Conservation (phyloP, 1,139 yeast species). For the Diutina mesorugosa region DNA sequence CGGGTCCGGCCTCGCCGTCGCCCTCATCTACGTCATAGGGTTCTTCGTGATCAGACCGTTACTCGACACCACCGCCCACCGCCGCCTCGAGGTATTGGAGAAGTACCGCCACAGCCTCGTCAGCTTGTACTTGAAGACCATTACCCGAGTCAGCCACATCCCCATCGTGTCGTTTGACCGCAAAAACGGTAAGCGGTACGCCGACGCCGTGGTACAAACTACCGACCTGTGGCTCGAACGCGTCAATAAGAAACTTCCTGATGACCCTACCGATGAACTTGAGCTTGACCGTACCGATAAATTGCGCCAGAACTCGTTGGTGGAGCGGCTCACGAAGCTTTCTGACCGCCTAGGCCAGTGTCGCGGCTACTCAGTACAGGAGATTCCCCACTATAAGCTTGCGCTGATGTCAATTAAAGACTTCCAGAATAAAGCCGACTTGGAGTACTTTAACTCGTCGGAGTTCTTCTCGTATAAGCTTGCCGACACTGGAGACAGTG, state of each 20-base stretch:
- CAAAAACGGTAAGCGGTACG: constrained; percentile 19
- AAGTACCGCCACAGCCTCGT: constrained; percentile 20
- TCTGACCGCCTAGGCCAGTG: constrained; percentile 14
- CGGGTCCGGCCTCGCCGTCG: constrained; percentile 21
- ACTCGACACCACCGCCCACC: constrained; percentile 16
- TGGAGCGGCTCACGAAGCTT: constrained; percentile 14
- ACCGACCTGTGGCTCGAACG: constrained; percentile 12
- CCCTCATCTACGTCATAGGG: constrained; percentile 20
- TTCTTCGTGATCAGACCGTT: constrained; percentile 23
- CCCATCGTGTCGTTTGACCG: constrained; percentile 27
- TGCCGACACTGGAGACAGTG: constrained; percentile 1
- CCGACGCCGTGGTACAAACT: constrained; percentile 30
- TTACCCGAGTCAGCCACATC: constrained; percentile 23
- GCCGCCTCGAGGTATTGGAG: constrained; percentile 25
- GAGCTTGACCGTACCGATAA: constrained; percentile 10
- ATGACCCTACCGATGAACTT: constrained; percentile 7
- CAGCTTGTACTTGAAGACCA: constrained; percentile 22
- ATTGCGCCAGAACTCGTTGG: constrained; percentile 14
- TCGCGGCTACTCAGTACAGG: constrained; percentile 17
- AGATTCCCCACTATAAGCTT: constrained; percentile 22
- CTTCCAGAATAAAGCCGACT: constrained; percentile 25
- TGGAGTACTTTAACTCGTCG: constrained; percentile 19
- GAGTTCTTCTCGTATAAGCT: constrained; percentile 13
- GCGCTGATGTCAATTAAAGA: constrained; percentile 20
- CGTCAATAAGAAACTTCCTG: constrained; percentile 5